Conservation (phyloP, 352 stramenopile species). For the Pseudoperonospora humuli region DNA sequence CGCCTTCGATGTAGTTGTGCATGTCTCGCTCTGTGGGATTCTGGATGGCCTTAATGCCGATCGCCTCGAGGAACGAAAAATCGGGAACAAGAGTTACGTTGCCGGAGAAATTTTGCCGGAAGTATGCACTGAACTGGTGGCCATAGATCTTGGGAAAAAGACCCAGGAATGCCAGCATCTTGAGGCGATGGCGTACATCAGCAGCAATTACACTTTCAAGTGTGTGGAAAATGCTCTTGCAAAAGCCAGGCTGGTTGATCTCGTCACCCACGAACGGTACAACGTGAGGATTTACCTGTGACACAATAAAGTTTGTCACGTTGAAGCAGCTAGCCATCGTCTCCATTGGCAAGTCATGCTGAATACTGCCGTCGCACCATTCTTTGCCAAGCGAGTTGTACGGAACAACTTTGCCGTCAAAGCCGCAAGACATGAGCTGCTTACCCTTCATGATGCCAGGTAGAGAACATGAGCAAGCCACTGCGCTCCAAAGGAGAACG, state of each 20-base stretch:
- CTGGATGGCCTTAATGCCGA: constrained; percentile 74
- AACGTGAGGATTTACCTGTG: constrained; percentile 85
- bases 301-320: constrained; percentile 91
- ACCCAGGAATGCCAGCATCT: constrained; percentile 78
- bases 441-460: constrained; percentile 90
- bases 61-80: constrained; percentile 79
- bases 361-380: constrained; percentile 90
- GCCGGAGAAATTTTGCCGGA: constrained; percentile 94
- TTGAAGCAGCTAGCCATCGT: constrained; percentile 92
- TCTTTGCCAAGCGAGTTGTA: constrained; percentile 89
- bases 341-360: constrained; percentile 90
- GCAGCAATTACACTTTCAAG: constrained; percentile 81
- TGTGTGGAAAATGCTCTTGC: constrained; percentile 59
- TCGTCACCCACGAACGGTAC: constrained; percentile 89
- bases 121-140: constrained; percentile 68
- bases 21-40: constrained; percentile 80
- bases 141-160: constrained; percentile 77
- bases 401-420: constrained; percentile 74
- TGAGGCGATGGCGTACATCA: constrained; percentile 50
- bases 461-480: constrained; percentile 87
- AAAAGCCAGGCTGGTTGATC: constrained; percentile 58
- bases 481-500: constrained; percentile 87
- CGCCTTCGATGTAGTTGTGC: constrained; percentile 67
- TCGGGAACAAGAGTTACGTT: constrained; percentile 93
- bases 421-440: constrained; percentile 70